Conservation (phyloP, 2,329 filamentous ascomycete species). For the Geosmithia putterillii region DNA sequence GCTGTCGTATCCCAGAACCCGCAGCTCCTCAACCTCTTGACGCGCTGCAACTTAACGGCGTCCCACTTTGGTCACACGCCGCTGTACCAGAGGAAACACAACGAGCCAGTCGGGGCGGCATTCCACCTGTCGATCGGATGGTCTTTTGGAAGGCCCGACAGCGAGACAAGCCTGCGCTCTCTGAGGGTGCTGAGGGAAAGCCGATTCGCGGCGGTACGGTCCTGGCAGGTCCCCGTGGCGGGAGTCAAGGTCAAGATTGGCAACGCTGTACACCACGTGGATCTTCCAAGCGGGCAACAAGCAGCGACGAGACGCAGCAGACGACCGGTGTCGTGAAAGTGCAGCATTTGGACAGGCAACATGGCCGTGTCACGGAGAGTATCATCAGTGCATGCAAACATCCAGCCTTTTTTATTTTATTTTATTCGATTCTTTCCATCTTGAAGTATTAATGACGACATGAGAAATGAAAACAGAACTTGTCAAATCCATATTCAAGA, state of each 20-base stretch:
- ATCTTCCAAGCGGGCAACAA: conserved; percentile 12
- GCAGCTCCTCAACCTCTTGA: conserved; percentile 50
- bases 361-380: no score
- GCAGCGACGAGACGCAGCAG: neutral
- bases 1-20: conserved; percentile 22
- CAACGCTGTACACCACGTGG: conserved; percentile 47
- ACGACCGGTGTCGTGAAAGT: neutral
- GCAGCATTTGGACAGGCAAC: neutral
- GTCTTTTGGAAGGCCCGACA: conserved; percentile 47
- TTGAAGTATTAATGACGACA: neutral
- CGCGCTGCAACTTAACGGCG: conserved; percentile 52
- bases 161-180: conserved; percentile 18
- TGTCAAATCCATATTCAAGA: no score
- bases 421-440: neutral
- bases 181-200: conserved; percentile 10
- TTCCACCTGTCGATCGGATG: conserved; percentile 91
- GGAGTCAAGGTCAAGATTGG: conserved; percentile 66
- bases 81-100: conserved; percentile 44
- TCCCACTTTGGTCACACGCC: conserved; percentile 50
- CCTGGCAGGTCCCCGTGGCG: conserved; percentile 39
- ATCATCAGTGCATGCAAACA: no score
- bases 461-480: neutral
- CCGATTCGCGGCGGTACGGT: conserved; percentile 16
- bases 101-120: conserved; percentile 20
- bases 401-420: neutral